A percentile compares a stretch with the other conserved stretches of the same genome.
phyloP scores from a whole-genome alignment of 768 basidiomycete species.

The Panaeolus papilionaceus region DNA sequence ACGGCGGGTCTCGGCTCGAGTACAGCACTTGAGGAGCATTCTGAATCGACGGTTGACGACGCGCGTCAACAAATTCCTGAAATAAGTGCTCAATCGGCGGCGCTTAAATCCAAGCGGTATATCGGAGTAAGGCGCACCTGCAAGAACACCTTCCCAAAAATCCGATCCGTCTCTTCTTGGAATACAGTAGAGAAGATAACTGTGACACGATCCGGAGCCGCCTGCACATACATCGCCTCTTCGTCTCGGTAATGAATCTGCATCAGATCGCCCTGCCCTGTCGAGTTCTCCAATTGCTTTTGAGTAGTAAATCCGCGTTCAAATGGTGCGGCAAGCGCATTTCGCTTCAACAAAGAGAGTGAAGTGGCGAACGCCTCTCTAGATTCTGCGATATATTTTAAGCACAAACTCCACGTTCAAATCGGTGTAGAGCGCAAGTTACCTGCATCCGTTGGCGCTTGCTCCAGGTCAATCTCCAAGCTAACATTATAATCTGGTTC shows the following conservation, averaged over 20 bases:
- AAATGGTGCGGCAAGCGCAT: conserved; percentile 94
- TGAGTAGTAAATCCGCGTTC: conserved; percentile 86
- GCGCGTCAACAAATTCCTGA: conserved; percentile 99
- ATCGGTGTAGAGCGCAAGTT: conserved; percentile 27
- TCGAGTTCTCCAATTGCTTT: conserved; percentile 80
- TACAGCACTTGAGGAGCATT: conserved; percentile 97
- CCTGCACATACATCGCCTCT: conserved; percentile 96
- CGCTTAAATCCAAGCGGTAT: conserved; percentile 2
- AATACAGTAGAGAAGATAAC: conserved; percentile 98
- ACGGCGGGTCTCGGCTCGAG: conserved; percentile 91
- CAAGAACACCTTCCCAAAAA: conserved; percentile 97
- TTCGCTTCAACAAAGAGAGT: conserved; percentile 87
- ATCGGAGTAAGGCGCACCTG: conserved; percentile 62
- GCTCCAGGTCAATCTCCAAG: conserved; percentile 86
- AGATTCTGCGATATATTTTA: conserved; percentile 58
- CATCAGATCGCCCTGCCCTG: conserved; percentile 84
- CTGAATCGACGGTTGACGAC: conserved; percentile 90
- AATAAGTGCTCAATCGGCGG: conserved; percentile 19
- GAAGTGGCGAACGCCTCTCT: conserved; percentile 83
- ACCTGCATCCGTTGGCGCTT: conserved; percentile 85
- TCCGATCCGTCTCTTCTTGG: conserved; percentile 95
- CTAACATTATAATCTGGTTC: conserved; percentile 93
- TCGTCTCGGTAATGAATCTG: conserved; percentile 94
- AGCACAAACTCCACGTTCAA: conserved; percentile 2
- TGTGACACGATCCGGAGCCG: conserved; percentile 93